Base-by-base conservation (phyloP, 192 early-diverging fungal species). In the Coemansia sp. region DNA sequence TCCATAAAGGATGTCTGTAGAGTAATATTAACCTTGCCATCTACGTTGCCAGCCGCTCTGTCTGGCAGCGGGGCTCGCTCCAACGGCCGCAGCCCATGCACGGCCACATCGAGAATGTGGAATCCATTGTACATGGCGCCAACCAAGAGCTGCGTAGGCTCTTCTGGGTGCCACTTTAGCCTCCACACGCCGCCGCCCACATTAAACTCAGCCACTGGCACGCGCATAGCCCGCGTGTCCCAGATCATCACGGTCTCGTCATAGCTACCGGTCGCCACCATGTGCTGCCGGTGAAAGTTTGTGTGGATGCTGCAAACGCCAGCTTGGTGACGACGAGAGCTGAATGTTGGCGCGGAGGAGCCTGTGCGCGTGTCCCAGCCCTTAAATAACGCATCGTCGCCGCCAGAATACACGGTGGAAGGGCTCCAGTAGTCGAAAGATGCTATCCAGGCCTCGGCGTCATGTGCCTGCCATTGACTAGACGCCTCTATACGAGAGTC, bases 51-150 rank as follows among this genome's bases (percentile, higher is more conserved):
- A 49, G 67, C 7, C 37, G 33, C 5, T 15, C 55, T 56, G 31
- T 61, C 30, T 5, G 40, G 46, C 39, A 54, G 39, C 39, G 21
- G 35, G 46, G 19, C 51, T 4, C 15, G 3, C 11, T 22, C 53
- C 1, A 32, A 4, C 7, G 17, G 13, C 38, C 17, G 6, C 14
- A 50, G 23, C 9, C 55, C 46, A 38, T 43, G 53, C 21, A 66
- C 68, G 15, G 77, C 69, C 17, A 85, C 66, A 21, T 87, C 63
- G 2, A 93, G 64, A 7, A 95, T 80, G 70, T 91, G 89, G 50
- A 91, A 90, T 15, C 95, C 95, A 45, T 84, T 84, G 66, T 97
- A 88, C 95, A 98, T 98, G 22, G 84, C 86, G 5, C 88, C 93
- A 8, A 90, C 85, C 13, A 95, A 56, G 26, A 98, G 61, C 14